Evolutionary conservation across 176 grass and related monocot genomes (phyloP).

Genomic region (Miscanthus lutarioriparius): DNA sequence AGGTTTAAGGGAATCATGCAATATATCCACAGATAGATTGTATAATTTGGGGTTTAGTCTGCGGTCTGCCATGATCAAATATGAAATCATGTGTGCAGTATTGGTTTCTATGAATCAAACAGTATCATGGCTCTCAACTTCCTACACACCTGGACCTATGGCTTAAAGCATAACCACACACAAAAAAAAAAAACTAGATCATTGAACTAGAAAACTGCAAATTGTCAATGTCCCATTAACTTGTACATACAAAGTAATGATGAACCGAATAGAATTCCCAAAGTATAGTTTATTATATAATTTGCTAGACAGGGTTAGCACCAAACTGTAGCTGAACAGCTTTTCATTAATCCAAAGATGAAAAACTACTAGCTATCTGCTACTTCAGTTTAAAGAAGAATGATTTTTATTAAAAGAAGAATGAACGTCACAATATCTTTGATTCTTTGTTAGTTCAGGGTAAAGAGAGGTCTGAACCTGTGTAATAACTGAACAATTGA

Average conservation of each 20-base stretch:
- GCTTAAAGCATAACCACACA: not conserved
- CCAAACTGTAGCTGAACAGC: not conserved
- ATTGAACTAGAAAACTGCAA: not conserved
- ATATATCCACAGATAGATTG: not conserved
- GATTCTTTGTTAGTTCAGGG: slow-evolving; percentile 19
- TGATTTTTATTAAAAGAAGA: not conserved
- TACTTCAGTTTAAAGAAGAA: slow-evolving; percentile 6
- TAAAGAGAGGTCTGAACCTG: slow-evolving; percentile 9
- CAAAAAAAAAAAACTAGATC: not conserved
- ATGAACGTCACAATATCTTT: not conserved
- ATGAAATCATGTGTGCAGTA: not conserved
- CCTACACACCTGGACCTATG: not conserved
- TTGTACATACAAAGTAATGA: not conserved
- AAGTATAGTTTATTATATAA: not conserved
- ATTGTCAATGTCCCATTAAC: not conserved
- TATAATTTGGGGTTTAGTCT: not conserved
- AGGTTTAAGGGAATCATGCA: not conserved
- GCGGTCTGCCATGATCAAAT: not conserved
- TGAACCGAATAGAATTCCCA: not conserved
- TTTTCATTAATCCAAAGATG: not conserved
- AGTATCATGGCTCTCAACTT: too few relatives aligned
- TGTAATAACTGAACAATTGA: not conserved
- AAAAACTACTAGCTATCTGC: slow-evolving; percentile 4
- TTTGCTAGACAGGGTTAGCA: not conserved
- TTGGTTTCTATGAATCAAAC: not conserved